Base-by-base conservation (phyloP, 2,329 filamentous ascomycete genomes). In the Fusarium citri region DNA sequence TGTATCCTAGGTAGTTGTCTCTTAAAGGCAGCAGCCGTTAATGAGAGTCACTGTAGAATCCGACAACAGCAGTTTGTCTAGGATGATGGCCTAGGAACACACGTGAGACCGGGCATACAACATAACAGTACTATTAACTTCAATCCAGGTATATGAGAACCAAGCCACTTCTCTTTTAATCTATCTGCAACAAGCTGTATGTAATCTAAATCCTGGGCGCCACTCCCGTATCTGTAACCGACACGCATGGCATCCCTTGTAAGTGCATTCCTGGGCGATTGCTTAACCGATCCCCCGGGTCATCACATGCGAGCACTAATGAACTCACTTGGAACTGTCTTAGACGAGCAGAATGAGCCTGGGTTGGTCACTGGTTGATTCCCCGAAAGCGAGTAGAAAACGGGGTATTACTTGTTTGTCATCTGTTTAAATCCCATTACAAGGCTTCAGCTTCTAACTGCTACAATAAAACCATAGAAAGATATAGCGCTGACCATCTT, bases 171-270 rank as follows among this genome's bases (percentile, higher is more conserved):
- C 3, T 20, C 3, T 10, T 23, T 16, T 18, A 37, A 42, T 47
- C 12, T 25, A 46, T 42, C 23, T 15, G 8, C 7, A 22, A 18
- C 6, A 14, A 30, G 9, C 30, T 58, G 31, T 25, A 47, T 18
- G 12, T 14, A 43, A 53, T 65, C 10, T 48, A 48, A 23, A 63
- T 47, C 49, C 41, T 28, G 45, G 59, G 28, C 53, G 56, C 56
- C 62, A 64, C 53, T 25, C 40, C 42, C 31, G 20, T 9, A 30
- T 9, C 2, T 18, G 9, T 30, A 22, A 43, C 55, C 42, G 31
- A 48, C 53, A 43, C 22, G 20, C 43, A 37, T 48, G 10, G 46
- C 41, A 26, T 22, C 18, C 67, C 66, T 34, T 71, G 67, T 12
- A 54, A 14, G 18, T 47, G 55, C 48, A 46, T 55, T n/a, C 37